phyloP scores from a whole-genome alignment of 768 basidiomycete genomes.

The Trametes maxima region DNA sequence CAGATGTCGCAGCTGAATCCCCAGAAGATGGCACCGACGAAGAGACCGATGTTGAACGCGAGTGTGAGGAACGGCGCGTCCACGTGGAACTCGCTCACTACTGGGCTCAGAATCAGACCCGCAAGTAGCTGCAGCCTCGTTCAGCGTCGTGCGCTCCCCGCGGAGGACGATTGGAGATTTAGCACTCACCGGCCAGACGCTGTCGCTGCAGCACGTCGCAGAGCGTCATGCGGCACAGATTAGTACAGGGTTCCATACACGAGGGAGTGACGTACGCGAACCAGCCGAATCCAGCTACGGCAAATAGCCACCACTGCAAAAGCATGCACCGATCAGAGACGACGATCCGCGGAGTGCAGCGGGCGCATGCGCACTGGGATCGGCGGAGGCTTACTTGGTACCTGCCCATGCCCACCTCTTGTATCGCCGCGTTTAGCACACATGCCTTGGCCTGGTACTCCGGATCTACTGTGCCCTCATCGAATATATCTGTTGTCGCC shows the following conservation, averaged over 20 bases:
- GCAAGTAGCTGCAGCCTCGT: conserved; percentile 37
- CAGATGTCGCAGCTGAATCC: conserved; percentile 52
- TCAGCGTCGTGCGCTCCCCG: not conserved
- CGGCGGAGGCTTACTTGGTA: conserved; percentile 45
- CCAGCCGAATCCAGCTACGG: conserved; percentile 77
- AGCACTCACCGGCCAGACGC: conserved; percentile 66
- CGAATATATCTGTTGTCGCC: conserved; percentile 24
- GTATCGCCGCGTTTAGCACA: conserved; percentile 48
- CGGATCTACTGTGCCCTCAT: conserved; percentile 40
- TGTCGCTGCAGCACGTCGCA: conserved; percentile 48
- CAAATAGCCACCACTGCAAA: conserved; percentile 59
- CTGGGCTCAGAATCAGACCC: conserved; percentile 50
- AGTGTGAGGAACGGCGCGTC: conserved; percentile 51
- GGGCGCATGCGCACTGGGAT: too few species aligned
- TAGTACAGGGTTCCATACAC: not conserved
- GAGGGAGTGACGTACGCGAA: conserved; percentile 54
- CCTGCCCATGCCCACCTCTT: conserved; percentile 60
- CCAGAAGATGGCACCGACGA: conserved; percentile 54
- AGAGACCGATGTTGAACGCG: conserved; percentile 54
- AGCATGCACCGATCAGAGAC: not conserved
- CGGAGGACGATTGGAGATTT: not conserved
- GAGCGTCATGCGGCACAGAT: not conserved
- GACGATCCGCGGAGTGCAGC: too few species aligned
- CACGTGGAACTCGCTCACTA: conserved; percentile 51
- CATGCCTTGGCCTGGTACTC: conserved; percentile 53